phyloP scores from a whole-genome alignment of 2,329 filamentous ascomycete species.

The Diaporthe nobilis region DNA sequence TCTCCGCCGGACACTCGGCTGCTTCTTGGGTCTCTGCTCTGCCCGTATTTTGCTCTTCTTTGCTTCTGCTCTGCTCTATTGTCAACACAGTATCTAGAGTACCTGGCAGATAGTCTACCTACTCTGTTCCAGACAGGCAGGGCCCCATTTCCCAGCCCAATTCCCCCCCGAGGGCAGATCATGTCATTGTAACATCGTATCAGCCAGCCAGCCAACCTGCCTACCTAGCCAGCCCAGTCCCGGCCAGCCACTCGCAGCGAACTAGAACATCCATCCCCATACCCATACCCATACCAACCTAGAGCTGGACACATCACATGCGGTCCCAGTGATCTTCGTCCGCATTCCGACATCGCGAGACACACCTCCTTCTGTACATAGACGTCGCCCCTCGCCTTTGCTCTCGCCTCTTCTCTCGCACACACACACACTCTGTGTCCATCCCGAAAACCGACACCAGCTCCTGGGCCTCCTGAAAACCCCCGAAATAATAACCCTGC shows the following conservation, averaged over 20 bases:
- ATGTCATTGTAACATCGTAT: slow-evolving; percentile 28
- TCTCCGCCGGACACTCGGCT: not conserved
- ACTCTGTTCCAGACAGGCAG: slow-evolving; percentile 3
- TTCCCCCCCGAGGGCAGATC: slow-evolving; percentile 1
- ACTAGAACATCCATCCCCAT: slow-evolving; percentile 19
- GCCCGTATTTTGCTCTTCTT: not conserved
- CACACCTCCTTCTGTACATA: slow-evolving; percentile 30
- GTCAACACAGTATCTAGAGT: too few relatives aligned
- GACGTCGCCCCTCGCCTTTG: slow-evolving; percentile 2
- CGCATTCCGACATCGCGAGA: slow-evolving; percentile 30
- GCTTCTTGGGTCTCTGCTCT: not conserved
- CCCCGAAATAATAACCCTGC: not conserved
- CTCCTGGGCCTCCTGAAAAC: slow-evolving; percentile 19
- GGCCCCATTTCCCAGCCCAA: not conserved
- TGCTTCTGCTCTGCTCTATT: not conserved
- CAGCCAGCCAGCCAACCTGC: not conserved
- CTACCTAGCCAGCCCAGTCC: slow-evolving; percentile 2
- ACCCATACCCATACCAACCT: slow-evolving; percentile 13
- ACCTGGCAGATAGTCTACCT: not conserved
- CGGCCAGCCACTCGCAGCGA: slow-evolving; percentile 18
- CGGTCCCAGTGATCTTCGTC: slow-evolving; percentile 29
- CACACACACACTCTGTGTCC: not conserved
- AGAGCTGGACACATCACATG: slow-evolving; percentile 29
- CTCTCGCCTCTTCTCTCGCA: not conserved
- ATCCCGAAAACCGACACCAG: not conserved